Conservation (phyloP, 768 basidiomycete species). For the Fomitopsis pulvina region DNA sequence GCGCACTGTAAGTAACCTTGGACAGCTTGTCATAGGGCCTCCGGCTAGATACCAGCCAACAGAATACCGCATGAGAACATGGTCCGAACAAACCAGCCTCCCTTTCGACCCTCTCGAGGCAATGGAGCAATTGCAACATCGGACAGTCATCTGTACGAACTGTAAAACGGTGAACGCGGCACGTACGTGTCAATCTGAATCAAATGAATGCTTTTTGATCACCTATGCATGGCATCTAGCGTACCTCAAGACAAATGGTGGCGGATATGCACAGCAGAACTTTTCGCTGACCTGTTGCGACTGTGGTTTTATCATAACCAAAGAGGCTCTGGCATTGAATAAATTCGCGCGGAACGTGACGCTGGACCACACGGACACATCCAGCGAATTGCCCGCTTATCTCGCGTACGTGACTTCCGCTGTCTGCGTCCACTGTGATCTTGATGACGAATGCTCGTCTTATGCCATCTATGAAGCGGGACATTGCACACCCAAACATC, state of each 20-base stretch:
- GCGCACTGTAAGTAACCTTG: neutral
- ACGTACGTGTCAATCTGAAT: constrained; percentile 21
- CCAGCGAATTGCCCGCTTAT: neutral
- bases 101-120: constrained; percentile 31
- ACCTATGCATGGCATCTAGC: constrained; percentile 22
- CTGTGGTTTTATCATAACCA: constrained; percentile 36
- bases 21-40: constrained; percentile 16
- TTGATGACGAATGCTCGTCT: neutral
- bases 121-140: constrained; percentile 17
- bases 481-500: constrained; percentile 26
- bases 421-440: neutral
- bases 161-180: constrained; percentile 24
- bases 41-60: constrained; percentile 13
- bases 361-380: constrained; percentile 8
- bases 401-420: neutral
- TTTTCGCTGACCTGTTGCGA: constrained; percentile 31
- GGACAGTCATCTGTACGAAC: constrained; percentile 28
- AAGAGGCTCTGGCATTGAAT: constrained; percentile 33
- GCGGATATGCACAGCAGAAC: constrained; percentile 41
- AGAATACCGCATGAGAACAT: constrained; percentile 5
- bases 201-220: neutral
- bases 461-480: constrained; percentile 24
- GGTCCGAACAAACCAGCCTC: constrained; percentile 17
- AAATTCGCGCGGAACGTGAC: constrained; percentile 38
- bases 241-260: constrained; percentile 31